Evolutionary conservation across 495 filamentous ascomycete genomes (phyloP), one percentile per base, ranked within the genome.

Genomic region (Lepidopterella palustris): DNA sequence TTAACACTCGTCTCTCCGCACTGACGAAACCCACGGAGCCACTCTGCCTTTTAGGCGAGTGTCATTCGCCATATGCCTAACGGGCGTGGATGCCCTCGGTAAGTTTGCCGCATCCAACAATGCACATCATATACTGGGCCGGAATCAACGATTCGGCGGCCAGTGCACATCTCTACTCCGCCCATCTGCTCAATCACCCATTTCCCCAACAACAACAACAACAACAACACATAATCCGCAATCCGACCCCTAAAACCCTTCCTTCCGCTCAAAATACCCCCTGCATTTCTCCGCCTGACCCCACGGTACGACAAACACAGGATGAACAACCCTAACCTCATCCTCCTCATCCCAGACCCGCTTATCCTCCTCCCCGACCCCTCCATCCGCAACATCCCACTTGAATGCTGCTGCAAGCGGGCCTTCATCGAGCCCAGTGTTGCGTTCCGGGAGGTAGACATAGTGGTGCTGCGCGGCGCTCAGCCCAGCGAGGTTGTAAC

Each of bases 401-500:
- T 78, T 76, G 68, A 87, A 87, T n/a, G 83, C 79, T 26, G 80
- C 77, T 23, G 74, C 63, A 26, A 84, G 76, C 24, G 47, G 47
- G 18, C 35, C 57, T 57, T 48, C 62, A 25, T 49, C 26, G 9
- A 47, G 24, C 25, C 21, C 40, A 1, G 48, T 42, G n/a, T 57
- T 8, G 10, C 27, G 35, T 8, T 57, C 47, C 65, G 75, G 76
- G 24, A 68, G 62, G 67, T 87, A 87, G 61, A 79, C 81, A 72
- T 87, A 91, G 64, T 82, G 72, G 68, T 96, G 78, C 71, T 97
- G 90, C 5, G 85, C 83, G 31, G 83, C 84, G 68, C 89, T 91
- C 32, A 97, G 79, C 8, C 95, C 93, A 21, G 87, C 84, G 29
- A 98, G 82, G 47, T 89, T 84, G 73, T 98, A 98, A 75, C 85